phyloP scores from a whole-genome alignment of 352 stramenopile genomes.

The Phytophthora pseudosyringae region DNA sequence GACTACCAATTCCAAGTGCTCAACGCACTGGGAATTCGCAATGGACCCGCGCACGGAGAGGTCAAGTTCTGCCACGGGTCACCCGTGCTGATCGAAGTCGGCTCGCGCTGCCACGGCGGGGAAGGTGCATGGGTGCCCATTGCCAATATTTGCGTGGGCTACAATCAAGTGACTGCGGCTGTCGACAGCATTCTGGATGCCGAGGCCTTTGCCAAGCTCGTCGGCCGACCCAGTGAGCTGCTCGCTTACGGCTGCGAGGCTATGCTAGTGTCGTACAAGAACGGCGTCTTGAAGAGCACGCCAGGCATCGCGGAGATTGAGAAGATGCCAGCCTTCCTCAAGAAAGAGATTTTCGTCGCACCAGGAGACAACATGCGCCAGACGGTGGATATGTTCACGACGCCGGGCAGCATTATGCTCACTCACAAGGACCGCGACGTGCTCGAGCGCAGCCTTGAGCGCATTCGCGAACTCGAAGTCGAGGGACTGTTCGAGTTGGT shows the following conservation, averaged over 20 bases:
- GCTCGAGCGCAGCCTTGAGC: conserved; percentile 88
- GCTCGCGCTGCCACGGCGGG: conserved; percentile 95
- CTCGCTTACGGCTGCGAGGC: conserved; percentile 92
- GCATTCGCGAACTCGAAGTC: conserved; percentile 90
- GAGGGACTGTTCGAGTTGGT: conserved; percentile 77
- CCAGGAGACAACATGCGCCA: conserved; percentile 85
- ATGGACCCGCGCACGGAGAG: conserved; percentile 81
- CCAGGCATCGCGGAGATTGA: conserved; percentile 93
- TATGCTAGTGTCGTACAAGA: conserved; percentile 93
- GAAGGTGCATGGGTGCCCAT: conserved; percentile 95
- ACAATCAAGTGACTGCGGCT: conserved; percentile 93
- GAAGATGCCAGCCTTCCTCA: conserved; percentile 92
- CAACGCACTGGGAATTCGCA: conserved; percentile 73
- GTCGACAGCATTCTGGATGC: conserved; percentile 84
- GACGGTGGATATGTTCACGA: conserved; percentile 96
- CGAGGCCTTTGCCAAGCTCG: conserved; percentile 63
- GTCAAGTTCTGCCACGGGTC: conserved; percentile 86
- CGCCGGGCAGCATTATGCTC: conserved; percentile 94
- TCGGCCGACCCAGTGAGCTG: conserved; percentile 67
- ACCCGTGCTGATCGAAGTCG: conserved; percentile 96
- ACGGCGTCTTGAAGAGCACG: conserved; percentile 91
- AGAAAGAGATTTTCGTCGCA: conserved; percentile 90
- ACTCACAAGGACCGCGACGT: conserved; percentile 88
- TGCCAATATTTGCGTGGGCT: conserved; percentile 91
- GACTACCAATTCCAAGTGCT: conserved; percentile 87